Percentiles rank a stretch among this genome's conserved stretches.
phyloP scores from a whole-genome alignment of 306 rosid species.

The Acmispon strigosus region DNA sequence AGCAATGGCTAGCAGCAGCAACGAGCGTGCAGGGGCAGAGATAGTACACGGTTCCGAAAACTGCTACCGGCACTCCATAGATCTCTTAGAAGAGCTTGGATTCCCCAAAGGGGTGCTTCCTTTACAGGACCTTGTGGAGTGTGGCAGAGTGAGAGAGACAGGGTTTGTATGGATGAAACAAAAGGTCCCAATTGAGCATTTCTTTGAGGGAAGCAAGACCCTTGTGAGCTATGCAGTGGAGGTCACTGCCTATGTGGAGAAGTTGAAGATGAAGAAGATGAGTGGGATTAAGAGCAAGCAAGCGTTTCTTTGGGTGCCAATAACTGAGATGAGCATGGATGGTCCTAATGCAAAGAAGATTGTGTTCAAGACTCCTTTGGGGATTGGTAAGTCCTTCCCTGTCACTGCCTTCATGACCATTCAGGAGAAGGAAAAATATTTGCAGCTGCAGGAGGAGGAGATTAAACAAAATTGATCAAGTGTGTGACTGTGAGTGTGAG shows the following conservation, averaged over 20 bases:
- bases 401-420: constrained; percentile 48
- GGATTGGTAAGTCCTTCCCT: constrained; percentile 60
- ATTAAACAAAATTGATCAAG: background rate
- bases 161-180: constrained; percentile 91
- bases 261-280: constrained; percentile 70
- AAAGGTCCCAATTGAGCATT: constrained; percentile 55
- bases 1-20: constrained; percentile 20
- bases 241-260: constrained; percentile 73
- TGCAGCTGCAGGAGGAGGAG: constrained; percentile 3
- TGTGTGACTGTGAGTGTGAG: too few species aligned
- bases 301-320: constrained; percentile 64
- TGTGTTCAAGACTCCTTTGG: constrained; percentile 56
- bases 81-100: constrained; percentile 58
- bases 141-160: constrained; percentile 62
- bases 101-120: constrained; percentile 75
- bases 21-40: constrained; percentile 62
- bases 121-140: constrained; percentile 51
- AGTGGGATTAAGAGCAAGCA: constrained; percentile 76
- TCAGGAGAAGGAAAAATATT: constrained; percentile 42
- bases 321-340: constrained; percentile 60
- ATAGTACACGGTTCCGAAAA: constrained; percentile 49
- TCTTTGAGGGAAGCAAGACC: constrained; percentile 37
- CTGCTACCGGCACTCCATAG: constrained; percentile 39
- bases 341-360: constrained; percentile 33
- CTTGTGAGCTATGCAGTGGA: constrained; percentile 56